Evolutionary conservation across 2,329 filamentous ascomycete species (phyloP).

Genomic region (Aspergillus intermedius): DNA sequence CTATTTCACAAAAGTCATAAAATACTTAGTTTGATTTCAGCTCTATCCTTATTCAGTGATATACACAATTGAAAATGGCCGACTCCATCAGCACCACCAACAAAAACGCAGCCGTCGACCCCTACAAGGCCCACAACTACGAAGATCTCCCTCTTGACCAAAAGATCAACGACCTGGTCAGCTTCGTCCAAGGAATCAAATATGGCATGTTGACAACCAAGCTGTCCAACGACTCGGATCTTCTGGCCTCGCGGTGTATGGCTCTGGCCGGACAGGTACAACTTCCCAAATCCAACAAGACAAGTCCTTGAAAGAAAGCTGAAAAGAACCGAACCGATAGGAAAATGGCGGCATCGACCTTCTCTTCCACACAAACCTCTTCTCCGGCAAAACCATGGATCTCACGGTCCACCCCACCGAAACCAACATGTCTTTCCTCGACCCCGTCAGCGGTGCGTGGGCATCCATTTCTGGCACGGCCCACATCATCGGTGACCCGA

Average conservation of each 20-base stretch:
- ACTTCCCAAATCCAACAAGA: not conserved
- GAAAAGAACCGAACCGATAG: slow-evolving; percentile 36
- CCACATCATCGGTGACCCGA: slow-evolving; percentile 62
- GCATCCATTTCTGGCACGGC: slow-evolving; percentile 74
- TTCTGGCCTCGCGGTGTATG: slow-evolving; percentile 78
- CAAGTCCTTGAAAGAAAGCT: not conserved
- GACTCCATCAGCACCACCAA: slow-evolving; percentile 51
- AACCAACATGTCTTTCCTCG: slow-evolving; percentile 74
- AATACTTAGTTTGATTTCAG: not conserved
- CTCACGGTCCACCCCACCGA: slow-evolving; percentile 64
- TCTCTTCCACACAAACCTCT: slow-evolving; percentile 86
- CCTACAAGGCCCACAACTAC: slow-evolving; percentile 71
- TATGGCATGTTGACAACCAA: slow-evolving; percentile 87
- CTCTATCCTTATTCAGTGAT: not conserved
- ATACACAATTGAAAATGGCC: slow-evolving; percentile 21
- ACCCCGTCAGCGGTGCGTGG: slow-evolving; percentile 68
- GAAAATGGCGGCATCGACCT: slow-evolving; percentile 73
- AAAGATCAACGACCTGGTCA: slow-evolving; percentile 67
- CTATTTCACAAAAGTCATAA: too few species aligned
- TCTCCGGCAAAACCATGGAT: slow-evolving; percentile 81
- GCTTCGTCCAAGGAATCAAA: slow-evolving; percentile 67
- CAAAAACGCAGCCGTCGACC: slow-evolving; percentile 62
- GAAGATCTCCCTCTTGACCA: slow-evolving; percentile 65
- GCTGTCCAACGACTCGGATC: slow-evolving; percentile 52
- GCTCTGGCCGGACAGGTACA: slow-evolving; percentile 64